Base-by-base conservation (phyloP, 306 rosid species). In the Cicer cuneatum region DNA sequence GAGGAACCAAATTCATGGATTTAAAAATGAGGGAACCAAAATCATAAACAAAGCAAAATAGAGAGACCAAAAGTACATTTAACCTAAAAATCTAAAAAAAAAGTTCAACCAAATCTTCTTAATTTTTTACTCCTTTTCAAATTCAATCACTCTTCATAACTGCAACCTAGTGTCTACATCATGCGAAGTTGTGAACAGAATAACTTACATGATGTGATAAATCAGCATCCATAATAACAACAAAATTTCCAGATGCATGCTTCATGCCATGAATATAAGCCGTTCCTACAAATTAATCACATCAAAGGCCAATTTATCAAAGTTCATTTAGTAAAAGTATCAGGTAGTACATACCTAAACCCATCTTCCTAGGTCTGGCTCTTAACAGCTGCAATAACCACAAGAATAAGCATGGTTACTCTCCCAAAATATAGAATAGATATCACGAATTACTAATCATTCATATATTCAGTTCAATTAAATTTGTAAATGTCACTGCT, bases 161-260 rank as follows among this genome's bases (percentile, higher is more conserved):
- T 40, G 60, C 57, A 81, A 78, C 45, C 12, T 60, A 74, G 56
- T 18, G 46, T 66, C 12, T 10, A 63, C 12, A 66, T 29, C 35
- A 29, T 29, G 35, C 35, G 5, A 29, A 29, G 35, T 29, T 49
- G 72, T 42, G 24, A 65, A 59, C 13, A 38, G 40, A 60, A 66
- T 24, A 49, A 81, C 95, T 87, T 82, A 90, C 98, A 77, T 90
- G 98, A 69, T 94, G 97, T 4, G 98, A 90, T 60, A 94, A 86
- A 86, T 94, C 96, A 56, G 96, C 98, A 83, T 94, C 97, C 97
- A 91, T 90, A 82, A 94, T 94, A 60, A 91, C 93, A 73, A 91
- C 90, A 85, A 91, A 94, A 87, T 94, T 85, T 24, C 98, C 97
- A 71, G 96, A 83, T 49, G 96, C 98, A 88, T 91, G 95, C 87